phyloP scores from a whole-genome alignment of 345 rosid species.

The Jatropha curcas region DNA sequence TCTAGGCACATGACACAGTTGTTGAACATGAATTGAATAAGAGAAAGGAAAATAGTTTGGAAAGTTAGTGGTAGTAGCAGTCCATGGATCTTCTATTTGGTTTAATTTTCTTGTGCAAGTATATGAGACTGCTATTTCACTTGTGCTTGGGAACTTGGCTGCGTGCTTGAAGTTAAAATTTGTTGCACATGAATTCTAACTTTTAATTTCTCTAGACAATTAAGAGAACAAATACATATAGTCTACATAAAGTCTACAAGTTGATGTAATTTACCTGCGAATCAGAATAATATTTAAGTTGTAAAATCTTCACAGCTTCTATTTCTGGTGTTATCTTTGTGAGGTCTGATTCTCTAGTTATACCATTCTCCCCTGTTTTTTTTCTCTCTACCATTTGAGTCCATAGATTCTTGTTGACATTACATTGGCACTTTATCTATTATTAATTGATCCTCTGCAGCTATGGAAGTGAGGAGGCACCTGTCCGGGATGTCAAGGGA shows the following conservation, averaged over 20 bases:
- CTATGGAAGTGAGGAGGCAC: conserved; percentile 78
- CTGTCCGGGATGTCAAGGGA: conserved; percentile 60
- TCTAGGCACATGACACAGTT: not conserved
- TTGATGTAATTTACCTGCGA: not conserved
- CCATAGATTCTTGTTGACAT: not conserved
- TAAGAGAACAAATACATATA: not conserved
- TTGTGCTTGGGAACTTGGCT: not conserved
- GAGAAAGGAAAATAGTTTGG: not conserved
- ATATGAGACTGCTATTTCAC: not conserved
- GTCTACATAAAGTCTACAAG: too few species aligned
- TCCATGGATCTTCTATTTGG: not conserved
- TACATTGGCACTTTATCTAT: conserved; percentile 8
- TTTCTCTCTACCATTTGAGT: not conserved
- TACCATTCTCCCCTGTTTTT: too few species aligned
- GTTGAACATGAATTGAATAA: not conserved
- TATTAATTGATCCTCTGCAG: conserved; percentile 44
- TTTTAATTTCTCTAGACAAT: not conserved
- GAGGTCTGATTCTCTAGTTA: too few species aligned
- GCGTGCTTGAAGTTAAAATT: not conserved
- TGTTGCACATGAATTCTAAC: too few species aligned
- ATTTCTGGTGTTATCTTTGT: not conserved
- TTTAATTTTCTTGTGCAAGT: not conserved
- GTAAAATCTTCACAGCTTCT: not conserved
- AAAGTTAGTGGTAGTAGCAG: not conserved
- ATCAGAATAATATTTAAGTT: not conserved